Conservation (phyloP, 208 protist species). For the Lotmaria passim region DNA sequence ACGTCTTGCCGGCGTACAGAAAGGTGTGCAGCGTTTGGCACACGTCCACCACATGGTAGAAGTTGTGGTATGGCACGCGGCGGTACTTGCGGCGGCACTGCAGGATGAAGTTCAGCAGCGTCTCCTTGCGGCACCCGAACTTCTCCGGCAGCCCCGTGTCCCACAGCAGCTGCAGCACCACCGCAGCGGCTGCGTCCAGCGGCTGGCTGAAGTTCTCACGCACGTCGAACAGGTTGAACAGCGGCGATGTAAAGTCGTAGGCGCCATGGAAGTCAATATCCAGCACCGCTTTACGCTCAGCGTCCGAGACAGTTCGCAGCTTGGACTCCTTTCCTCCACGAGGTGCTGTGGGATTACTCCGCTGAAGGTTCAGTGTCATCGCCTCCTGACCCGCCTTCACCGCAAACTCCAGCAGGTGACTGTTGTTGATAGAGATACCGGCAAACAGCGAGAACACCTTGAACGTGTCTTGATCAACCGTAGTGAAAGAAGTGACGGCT, state of each 20-base stretch:
- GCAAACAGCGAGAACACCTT: conserved; percentile 81
- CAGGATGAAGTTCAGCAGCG: conserved; percentile 81
- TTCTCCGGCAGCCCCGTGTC: conserved; percentile 72
- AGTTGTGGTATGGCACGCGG: conserved; percentile 89
- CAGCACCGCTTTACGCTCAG: conserved; percentile 47
- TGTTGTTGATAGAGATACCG: conserved; percentile 88
- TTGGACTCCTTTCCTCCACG: conserved; percentile 15
- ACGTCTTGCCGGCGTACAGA: conserved; percentile 51
- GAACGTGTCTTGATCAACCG: conserved; percentile 67
- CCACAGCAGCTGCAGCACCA: conserved; percentile 58
- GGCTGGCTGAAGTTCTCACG: conserved; percentile 47
- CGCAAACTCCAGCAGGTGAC: conserved; percentile 82
- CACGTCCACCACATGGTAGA: conserved; percentile 86
- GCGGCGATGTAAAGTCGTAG: conserved; percentile 60
- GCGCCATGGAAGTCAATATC: conserved; percentile 34
- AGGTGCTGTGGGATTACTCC: conserved; percentile 28
- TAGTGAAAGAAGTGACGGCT: conserved; percentile 54
- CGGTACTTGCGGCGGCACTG: conserved; percentile 85
- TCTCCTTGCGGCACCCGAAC: conserved; percentile 69
- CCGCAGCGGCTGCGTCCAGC: conserved; percentile 56
- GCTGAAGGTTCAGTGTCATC: conserved; percentile 70
- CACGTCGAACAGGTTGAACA: conserved; percentile 76
- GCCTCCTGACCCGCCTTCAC: conserved; percentile 70
- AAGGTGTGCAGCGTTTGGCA: conserved; percentile 83
- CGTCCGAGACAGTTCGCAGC: conserved; percentile 18